A percentile compares a stretch with the other conserved stretches of the same genome.
These are phyloP conservation scores for Moesziomyces aphidis DNA, from an alignment of 1,284 basidiomycete species.

Conservation along the genomic window DNA sequence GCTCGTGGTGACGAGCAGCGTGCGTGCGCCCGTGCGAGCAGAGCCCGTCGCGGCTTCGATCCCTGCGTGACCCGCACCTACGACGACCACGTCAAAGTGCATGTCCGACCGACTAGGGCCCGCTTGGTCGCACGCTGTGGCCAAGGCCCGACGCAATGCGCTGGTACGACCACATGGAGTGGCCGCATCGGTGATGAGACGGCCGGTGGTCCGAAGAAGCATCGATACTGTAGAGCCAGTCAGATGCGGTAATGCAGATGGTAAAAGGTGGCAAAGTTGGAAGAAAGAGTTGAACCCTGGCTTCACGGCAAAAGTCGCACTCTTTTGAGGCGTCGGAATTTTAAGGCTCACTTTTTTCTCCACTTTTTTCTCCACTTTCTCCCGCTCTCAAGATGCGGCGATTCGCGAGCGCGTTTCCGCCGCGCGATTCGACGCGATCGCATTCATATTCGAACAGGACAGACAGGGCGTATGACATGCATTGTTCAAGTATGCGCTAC, in stretches of 20 bases:
- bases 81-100: slow-evolving; percentile 77
- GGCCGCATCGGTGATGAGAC: too few species aligned
- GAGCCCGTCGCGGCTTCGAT: slow-evolving; percentile 88
- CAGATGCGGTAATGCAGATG: too few species aligned
- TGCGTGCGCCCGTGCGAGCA: slow-evolving; percentile 82
- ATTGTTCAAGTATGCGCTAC: slow-evolving; percentile 21
- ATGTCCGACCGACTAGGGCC: slow-evolving; percentile 21
- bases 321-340: neutral
- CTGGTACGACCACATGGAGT: neutral
- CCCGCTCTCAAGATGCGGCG: neutral
- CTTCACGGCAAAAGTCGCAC: slow-evolving; percentile 1
- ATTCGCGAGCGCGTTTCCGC: too few species aligned
- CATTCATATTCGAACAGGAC: neutral
- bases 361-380: neutral
- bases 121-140: slow-evolving; percentile 8
- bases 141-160: slow-evolving; percentile 3
- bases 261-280: too few species aligned
- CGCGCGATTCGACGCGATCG: too few species aligned
- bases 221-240: too few species aligned
- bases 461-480: slow-evolving; percentile 1
- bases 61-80: slow-evolving; percentile 92
- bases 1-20: slow-evolving; percentile 82
- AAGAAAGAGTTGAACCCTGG: slow-evolving; percentile 9
- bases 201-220: too few species aligned
- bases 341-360: neutral